Conservation (phyloP, 106 monocot genomes). For the Dioscorea dumetorum region DNA sequence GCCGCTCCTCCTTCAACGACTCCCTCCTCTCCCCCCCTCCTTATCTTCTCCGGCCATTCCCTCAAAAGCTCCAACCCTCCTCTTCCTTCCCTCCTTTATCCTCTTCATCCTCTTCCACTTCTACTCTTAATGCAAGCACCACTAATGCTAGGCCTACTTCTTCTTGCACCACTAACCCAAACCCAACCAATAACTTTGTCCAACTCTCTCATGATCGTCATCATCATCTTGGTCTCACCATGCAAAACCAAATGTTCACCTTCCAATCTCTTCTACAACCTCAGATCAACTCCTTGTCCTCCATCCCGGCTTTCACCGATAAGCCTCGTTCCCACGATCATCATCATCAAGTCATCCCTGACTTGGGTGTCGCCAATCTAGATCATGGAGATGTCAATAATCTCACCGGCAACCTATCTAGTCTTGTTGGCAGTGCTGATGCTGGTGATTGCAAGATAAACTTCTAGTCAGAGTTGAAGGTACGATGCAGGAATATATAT, state of each 20-base stretch:
- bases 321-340: neutral
- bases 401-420: slow-evolving; percentile 3
- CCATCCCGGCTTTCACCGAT: neutral
- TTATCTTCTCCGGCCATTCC: slow-evolving; percentile 46
- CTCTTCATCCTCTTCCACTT: neutral
- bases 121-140: neutral
- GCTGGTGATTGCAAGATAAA: slow-evolving; percentile 16
- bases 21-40: neutral
- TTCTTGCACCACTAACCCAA: neutral
- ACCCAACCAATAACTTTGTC: slow-evolving; percentile 7
- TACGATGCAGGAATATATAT: slow-evolving; percentile 14
- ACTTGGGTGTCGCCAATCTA: neutral
- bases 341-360: neutral
- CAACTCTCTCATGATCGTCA: slow-evolving; percentile 6
- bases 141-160: neutral
- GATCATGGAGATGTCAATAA: neutral
- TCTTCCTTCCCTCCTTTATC: neutral
- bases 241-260: slow-evolving; percentile 10
- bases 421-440: neutral
- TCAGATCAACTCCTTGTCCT: neutral
- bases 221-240: slow-evolving; percentile 4
- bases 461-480: slow-evolving; percentile 36
- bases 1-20: slow-evolving; percentile 5
- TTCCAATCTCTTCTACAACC: slow-evolving; percentile 29
- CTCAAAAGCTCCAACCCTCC: slow-evolving; percentile 27